Conservation (phyloP, 495 filamentous ascomycete species). For the Beverwykella pulmonaria region DNA sequence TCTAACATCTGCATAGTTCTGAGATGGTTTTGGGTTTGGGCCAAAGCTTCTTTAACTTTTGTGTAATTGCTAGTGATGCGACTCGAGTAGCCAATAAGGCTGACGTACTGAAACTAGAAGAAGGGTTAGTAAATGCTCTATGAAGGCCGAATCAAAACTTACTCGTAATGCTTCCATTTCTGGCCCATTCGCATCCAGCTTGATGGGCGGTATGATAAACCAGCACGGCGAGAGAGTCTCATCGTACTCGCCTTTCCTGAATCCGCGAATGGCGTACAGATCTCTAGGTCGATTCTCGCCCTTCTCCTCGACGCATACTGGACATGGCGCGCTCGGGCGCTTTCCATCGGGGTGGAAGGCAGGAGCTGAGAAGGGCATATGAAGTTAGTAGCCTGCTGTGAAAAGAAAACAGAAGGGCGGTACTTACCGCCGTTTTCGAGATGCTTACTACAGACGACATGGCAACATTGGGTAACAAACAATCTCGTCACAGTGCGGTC, state of each 20-base stretch:
- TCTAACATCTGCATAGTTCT: conserved; percentile 5
- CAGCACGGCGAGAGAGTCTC: conserved; percentile 45
- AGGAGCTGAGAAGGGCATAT: conserved; percentile 38
- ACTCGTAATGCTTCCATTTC: conserved; percentile 49
- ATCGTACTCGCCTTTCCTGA: conserved; percentile 46
- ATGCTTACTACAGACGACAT: conserved; percentile 51
- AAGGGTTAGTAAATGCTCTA: not conserved
- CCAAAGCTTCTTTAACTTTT: not conserved
- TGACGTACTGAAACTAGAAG: conserved; percentile 50
- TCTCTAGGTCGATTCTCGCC: conserved; percentile 42
- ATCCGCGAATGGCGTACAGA: conserved; percentile 49
- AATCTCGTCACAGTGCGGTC: conserved; percentile 46
- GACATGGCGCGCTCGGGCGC: conserved; percentile 48
- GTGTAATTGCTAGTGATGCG: conserved; percentile 8
- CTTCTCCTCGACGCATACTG: conserved; percentile 44
- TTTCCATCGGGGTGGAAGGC: conserved; percentile 48
- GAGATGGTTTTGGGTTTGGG: conserved; percentile 3
- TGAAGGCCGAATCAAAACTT: not conserved
- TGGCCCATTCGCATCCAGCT: conserved; percentile 37
- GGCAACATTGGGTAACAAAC: conserved; percentile 51
- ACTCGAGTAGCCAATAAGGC: conserved; percentile 41
- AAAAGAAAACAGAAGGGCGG: not conserved
- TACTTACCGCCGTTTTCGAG: conserved; percentile 49
- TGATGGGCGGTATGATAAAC: conserved; percentile 45
- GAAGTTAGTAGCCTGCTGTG: not conserved